Percentiles rank a stretch among this genome's conserved stretches.
Conservation (phyloP, 805 yeast genomes). For the Blastobotrys terrestris region DNA sequence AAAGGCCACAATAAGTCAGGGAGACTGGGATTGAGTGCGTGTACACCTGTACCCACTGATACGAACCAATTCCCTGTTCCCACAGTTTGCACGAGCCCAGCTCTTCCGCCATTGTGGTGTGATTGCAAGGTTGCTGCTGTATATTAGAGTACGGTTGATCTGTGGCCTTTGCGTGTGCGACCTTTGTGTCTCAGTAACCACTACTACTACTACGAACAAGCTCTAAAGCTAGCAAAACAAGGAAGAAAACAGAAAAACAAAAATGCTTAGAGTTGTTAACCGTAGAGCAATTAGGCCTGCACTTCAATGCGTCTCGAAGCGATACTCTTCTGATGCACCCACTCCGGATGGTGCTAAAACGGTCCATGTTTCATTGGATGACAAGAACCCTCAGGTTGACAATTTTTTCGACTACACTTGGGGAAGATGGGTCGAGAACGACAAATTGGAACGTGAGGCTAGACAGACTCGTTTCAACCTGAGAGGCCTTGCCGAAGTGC, state of each 20-base stretch:
- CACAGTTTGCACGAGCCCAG: too few relatives aligned
- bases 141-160: neutral
- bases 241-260: neutral
- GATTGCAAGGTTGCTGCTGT: too few relatives aligned
- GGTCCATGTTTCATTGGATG: constrained; percentile 4
- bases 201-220: too few relatives aligned
- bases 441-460: constrained; percentile 61
- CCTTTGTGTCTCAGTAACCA: neutral
- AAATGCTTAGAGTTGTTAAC: neutral
- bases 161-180: neutral
- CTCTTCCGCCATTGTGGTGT: too few relatives aligned
- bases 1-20: too few relatives aligned
- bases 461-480: constrained; percentile 79
- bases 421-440: constrained; percentile 92
- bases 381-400: constrained; percentile 4
- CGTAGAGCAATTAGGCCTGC: neutral
- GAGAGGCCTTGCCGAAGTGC: constrained; percentile 53
- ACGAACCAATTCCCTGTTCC: too few relatives aligned
- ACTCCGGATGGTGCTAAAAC: neutral
- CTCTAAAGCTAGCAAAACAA: neutral
- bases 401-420: constrained; percentile 78
- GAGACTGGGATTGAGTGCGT: too few relatives aligned
- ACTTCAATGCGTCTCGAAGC: neutral
- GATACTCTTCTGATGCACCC: neutral
- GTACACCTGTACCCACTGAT: too few relatives aligned